phyloP scores from a whole-genome alignment of 176 grass and related monocot genomes.

The Oryza punctata region DNA sequence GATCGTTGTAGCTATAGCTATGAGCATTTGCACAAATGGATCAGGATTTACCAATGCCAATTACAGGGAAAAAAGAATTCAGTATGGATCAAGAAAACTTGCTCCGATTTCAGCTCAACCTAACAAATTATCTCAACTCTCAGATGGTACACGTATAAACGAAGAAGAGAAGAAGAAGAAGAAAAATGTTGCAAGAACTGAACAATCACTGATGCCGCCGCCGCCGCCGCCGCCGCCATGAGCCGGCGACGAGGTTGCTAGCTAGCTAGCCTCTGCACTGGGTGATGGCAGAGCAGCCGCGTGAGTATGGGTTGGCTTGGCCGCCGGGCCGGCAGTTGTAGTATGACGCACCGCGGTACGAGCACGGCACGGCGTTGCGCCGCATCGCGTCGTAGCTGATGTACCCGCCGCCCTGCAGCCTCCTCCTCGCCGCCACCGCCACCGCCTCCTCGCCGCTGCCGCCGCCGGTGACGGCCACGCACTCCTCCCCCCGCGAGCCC shows the following conservation, averaged over 20 bases:
- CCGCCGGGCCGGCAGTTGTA: slow-evolving; percentile 67
- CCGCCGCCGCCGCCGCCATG: background rate
- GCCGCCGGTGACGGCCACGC: background rate
- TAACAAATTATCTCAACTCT: background rate
- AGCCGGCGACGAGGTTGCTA: background rate
- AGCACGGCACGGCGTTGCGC: slow-evolving; percentile 48
- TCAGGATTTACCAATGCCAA: slow-evolving; percentile 17
- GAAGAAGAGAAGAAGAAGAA: background rate
- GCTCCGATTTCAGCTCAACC: background rate
- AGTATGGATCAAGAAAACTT: slow-evolving; percentile 7
- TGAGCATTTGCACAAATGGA: background rate
- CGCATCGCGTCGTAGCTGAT: slow-evolving; percentile 61
- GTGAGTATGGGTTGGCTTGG: slow-evolving; percentile 59
- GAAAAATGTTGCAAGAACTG: slow-evolving; percentile 18
- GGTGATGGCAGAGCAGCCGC: slow-evolving; percentile 65
- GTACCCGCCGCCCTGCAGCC: slow-evolving; percentile 33
- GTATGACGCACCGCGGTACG: slow-evolving; percentile 50
- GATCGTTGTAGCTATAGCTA: background rate
- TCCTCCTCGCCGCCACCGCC: slow-evolving; percentile 16
- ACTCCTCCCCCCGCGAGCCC: slow-evolving; percentile 28
- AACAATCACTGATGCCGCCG: background rate
- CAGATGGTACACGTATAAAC: background rate
- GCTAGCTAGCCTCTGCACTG: slow-evolving; percentile 49
- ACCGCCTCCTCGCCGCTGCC: background rate
- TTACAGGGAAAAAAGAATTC: background rate